These are phyloP conservation scores for Geum urbanum DNA, from an alignment of 306 rosid genomes.

Conservation along the genomic window DNA sequence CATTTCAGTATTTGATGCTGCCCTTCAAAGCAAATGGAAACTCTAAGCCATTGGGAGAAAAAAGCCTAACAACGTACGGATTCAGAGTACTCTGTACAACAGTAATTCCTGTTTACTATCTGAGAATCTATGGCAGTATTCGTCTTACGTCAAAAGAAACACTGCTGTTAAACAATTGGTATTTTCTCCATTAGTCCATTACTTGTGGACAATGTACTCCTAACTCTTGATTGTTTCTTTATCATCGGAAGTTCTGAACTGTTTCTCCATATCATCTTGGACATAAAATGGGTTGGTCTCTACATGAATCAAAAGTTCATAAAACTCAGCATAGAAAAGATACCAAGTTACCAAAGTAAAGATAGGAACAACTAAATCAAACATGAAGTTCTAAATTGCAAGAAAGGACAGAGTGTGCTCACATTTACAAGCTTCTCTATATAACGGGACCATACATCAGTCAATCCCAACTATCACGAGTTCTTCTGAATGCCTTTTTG, in stretches of 20 bases:
- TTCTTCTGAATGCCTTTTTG: constrained; percentile 79
- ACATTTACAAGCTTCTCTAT: not conserved
- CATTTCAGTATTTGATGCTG: not conserved
- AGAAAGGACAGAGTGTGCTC: not conserved
- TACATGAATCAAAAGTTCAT: not conserved
- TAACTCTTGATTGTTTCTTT: not conserved
- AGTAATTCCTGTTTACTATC: not conserved
- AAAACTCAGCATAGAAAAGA: not conserved
- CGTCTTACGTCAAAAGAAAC: constrained; percentile 11
- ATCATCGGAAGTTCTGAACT: constrained; percentile 9
- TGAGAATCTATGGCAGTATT: not conserved
- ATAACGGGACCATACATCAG: not conserved
- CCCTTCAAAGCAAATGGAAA: not conserved
- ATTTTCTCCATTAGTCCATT: not conserved
- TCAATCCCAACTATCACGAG: constrained; percentile 73
- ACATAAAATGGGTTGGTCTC: constrained; percentile 1
- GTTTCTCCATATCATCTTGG: not conserved
- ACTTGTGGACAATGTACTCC: not conserved
- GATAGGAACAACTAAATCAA: not conserved
- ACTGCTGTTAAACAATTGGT: not conserved
- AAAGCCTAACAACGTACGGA: no score
- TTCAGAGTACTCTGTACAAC: no score
- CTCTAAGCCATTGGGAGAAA: not conserved
- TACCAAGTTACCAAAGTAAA: not conserved
- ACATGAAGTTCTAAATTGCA: not conserved